Base-by-base conservation (phyloP, 371 early-diverging fungal genomes). In the Mortierella sp. region DNA sequence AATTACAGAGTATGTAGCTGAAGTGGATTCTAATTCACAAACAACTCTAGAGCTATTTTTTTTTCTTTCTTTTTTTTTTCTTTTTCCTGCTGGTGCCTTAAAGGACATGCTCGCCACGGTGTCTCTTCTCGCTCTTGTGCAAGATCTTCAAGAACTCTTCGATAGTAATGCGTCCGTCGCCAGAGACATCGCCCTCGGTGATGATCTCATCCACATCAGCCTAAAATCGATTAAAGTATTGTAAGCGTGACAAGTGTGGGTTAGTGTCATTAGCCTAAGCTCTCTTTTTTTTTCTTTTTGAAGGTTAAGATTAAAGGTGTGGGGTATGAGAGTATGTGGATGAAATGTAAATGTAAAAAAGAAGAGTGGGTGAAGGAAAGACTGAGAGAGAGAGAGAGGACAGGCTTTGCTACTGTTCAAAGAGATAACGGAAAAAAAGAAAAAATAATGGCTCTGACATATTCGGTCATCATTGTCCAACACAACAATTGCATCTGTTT, bases 101-200 rank as follows among this genome's bases (percentile, higher is more conserved):
- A 60, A 75, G 57, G 32, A 70, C 70, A 20, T 52, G 40, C 14
- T 75, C 75, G 26, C 75, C 75, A 37, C 75, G 75, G 49, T 69
- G 64, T 62, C n/a, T 70, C 49, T 66, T 39, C 63, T 75, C 75
- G 22, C 70, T 70, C 66, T 70, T 75, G 62, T 75, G 70, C 64
- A 75, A 10, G 24, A 75, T 66, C 66, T 75, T 75, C 62, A 75
- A 61, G 58, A 75, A 70, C 66, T 75, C 75, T 37, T 75, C 75
- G 30, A 75, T 24, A 39, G 66, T 66, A 22, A 75, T 62, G 16
- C 75, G 70, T 16, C 75, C 75, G n/a, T 74, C 75, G 1, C 75
- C 75, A 0, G 75, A 74, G 63, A 74, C 75, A 32, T 74, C 75
- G n/a, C 70, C 75, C 40, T 75, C 75, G 0, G 32, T 49, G 57